A percentile compares a stretch with the other conserved stretches of the same genome.
These are phyloP conservation scores for Skeletonema marinoi DNA, from an alignment of 108 stramenopile species.

Conservation along the genomic window DNA sequence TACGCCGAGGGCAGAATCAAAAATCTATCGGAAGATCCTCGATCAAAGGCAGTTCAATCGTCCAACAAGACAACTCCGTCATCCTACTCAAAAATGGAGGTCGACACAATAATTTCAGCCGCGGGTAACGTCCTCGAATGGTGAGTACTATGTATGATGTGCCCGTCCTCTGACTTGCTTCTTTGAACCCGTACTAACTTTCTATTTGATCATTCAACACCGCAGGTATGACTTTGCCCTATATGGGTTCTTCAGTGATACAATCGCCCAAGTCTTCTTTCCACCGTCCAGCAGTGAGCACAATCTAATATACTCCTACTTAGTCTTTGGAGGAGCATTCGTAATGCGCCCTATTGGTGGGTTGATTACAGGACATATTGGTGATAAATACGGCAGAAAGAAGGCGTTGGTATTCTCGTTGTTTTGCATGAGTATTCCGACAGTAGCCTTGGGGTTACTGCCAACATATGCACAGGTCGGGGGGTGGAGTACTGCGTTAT, in stretches of 20 bases:
- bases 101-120: constrained; percentile 19
- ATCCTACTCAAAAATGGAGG: neutral
- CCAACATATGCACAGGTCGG: constrained; percentile 42
- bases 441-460: constrained; percentile 51
- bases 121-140: constrained; percentile 53
- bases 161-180: neutral
- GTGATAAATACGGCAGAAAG: constrained; percentile 52
- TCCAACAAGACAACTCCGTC: too few relatives aligned
- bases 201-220: neutral
- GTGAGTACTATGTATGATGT: neutral
- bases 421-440: constrained; percentile 49
- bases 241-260: constrained; percentile 63
- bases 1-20: too few relatives aligned
- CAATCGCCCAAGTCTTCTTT: constrained; percentile 59
- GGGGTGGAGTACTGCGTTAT: constrained; percentile 16
- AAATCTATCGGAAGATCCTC: too few relatives aligned
- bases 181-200: too few relatives aligned
- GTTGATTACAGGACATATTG: constrained; percentile 31
- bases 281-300: constrained; percentile 28
- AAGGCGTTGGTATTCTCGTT: constrained; percentile 37
- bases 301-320: constrained; percentile 26
- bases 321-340: constrained; percentile 64
- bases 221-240: constrained; percentile 62
- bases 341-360: constrained; percentile 52
- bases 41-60: too few relatives aligned